Evolutionary conservation across 805 yeast species (phyloP).

Genomic region (Komagataella mondaviorum): DNA sequence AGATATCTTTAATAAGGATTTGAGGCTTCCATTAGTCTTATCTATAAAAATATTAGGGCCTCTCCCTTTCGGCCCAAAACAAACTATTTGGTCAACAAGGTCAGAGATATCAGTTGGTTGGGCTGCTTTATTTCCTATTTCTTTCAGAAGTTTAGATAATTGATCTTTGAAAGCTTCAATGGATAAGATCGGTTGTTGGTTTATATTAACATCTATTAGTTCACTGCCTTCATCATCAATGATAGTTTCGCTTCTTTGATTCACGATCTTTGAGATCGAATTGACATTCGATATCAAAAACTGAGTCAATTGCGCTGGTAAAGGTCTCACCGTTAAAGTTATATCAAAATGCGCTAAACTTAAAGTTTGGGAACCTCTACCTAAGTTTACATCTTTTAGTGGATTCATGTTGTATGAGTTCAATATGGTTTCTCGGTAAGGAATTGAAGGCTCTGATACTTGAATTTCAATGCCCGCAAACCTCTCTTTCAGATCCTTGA

Average conservation of each 20-base stretch:
- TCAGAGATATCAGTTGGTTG: constrained; percentile 10
- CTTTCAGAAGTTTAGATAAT: constrained; percentile 17
- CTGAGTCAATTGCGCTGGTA: constrained; percentile 34
- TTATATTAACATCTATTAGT: constrained; percentile 16
- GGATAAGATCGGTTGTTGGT: constrained; percentile 7
- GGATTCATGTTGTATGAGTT: constrained; percentile 36
- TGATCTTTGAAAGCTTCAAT: constrained; percentile 17
- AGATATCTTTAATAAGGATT: constrained; percentile 16
- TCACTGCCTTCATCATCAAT: constrained; percentile 48
- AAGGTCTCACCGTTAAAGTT: constrained; percentile 32
- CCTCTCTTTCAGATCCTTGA: constrained; percentile 79
- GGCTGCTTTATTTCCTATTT: constrained; percentile 5
- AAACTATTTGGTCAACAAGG: constrained; percentile 28
- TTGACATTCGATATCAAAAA: constrained; percentile 34
- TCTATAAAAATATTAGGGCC: constrained; percentile 72
- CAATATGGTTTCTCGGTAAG: constrained; percentile 77
- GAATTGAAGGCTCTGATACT: constrained; percentile 85
- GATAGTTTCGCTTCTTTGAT: neutral
- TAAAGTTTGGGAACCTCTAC: constrained; percentile 36
- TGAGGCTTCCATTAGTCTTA: constrained; percentile 19
- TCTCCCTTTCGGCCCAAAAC: constrained; percentile 65
- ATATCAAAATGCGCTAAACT: constrained; percentile 35
- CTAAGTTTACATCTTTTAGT: constrained; percentile 27
- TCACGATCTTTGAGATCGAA: constrained; percentile 24
- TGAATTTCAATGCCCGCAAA: constrained; percentile 86